These are phyloP conservation scores for Pleoardoris graminearum DNA, from an alignment of 2,329 filamentous ascomycete genomes.

Conservation along the genomic window DNA sequence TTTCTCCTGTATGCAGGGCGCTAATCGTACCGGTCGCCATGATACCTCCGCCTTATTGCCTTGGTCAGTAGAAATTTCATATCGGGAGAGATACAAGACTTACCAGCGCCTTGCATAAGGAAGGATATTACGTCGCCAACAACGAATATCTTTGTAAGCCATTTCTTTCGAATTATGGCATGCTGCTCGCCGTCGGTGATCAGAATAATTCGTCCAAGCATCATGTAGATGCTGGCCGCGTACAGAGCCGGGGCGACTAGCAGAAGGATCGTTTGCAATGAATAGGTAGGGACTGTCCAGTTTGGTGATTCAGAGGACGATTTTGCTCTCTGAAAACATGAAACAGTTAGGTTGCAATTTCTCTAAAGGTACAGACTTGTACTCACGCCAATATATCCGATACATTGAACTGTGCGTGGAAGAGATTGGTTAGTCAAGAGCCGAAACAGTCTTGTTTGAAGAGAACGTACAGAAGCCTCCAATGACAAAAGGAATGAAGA, in stretches of 20 bases:
- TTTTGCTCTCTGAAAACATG: not conserved
- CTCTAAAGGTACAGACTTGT: too few relatives aligned
- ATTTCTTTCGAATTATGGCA: constrained; percentile 44
- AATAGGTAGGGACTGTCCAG: constrained; percentile 44
- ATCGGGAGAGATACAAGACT: constrained; percentile 19
- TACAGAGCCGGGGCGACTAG: constrained; percentile 53
- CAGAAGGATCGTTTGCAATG: constrained; percentile 45
- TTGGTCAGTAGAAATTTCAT: constrained; percentile 18
- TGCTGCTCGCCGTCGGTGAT: constrained; percentile 44
- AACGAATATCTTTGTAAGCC: constrained; percentile 51
- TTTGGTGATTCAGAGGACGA: constrained; percentile 21
- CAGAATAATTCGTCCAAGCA: constrained; percentile 51
- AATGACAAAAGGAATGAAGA: constrained; percentile 56
- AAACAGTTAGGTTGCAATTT: too few relatives aligned
- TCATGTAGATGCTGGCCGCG: constrained; percentile 56
- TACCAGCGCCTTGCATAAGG: constrained; percentile 49
- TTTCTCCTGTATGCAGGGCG: constrained; percentile 34
- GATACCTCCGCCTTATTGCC: constrained; percentile 23
- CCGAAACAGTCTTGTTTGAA: not conserved
- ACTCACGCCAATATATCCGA: constrained; percentile 55
- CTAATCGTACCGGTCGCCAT: constrained; percentile 1
- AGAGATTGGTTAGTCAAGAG: not conserved
- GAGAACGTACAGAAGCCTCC: constrained; percentile 53
- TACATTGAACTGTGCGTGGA: constrained; percentile 51
- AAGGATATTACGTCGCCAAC: constrained; percentile 51